phyloP scores from a whole-genome alignment of 306 rosid genomes.

The Dalbergia cultrata region DNA sequence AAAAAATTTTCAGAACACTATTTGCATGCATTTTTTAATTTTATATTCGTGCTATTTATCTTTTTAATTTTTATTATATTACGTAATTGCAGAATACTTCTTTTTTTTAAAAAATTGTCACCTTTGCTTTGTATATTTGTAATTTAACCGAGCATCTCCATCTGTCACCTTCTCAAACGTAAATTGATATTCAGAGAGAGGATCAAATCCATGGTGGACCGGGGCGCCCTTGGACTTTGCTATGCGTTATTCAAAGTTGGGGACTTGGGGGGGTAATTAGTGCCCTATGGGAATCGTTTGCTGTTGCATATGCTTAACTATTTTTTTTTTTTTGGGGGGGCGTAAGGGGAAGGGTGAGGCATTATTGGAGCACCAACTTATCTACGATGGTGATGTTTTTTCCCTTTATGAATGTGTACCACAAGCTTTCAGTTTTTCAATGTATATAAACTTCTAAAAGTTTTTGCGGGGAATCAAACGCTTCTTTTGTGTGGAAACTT shows the following conservation, averaged over 20 bases:
- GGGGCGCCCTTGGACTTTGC: neutral
- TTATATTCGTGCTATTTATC: no score
- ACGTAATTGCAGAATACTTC: neutral
- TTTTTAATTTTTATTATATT: neutral
- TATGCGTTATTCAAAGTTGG: neutral
- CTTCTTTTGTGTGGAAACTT: constrained; percentile 36
- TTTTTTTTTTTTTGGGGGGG: no score
- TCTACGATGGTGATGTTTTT: constrained; percentile 34
- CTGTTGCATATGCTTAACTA: constrained; percentile 22
- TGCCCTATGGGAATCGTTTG: constrained; percentile 25
- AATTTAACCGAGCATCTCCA: constrained; percentile 32
- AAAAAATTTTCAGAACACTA: no score
- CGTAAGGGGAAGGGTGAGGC: neutral
- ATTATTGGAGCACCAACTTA: constrained; percentile 47
- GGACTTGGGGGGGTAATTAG: neutral
- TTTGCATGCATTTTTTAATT: neutral
- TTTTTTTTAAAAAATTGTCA: neutral
- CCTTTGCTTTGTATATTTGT: neutral
- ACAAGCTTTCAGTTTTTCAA: constrained; percentile 22
- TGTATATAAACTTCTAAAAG: constrained; percentile 1
- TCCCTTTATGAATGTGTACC: constrained; percentile 23
- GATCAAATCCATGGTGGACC: constrained; percentile 36
- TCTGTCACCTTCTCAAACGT: constrained; percentile 24
- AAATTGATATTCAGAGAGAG: neutral
- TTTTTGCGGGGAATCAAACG: constrained; percentile 50